Evolutionary conservation across 768 basidiomycete species (phyloP).

Genomic region (Amanita thiersii): DNA sequence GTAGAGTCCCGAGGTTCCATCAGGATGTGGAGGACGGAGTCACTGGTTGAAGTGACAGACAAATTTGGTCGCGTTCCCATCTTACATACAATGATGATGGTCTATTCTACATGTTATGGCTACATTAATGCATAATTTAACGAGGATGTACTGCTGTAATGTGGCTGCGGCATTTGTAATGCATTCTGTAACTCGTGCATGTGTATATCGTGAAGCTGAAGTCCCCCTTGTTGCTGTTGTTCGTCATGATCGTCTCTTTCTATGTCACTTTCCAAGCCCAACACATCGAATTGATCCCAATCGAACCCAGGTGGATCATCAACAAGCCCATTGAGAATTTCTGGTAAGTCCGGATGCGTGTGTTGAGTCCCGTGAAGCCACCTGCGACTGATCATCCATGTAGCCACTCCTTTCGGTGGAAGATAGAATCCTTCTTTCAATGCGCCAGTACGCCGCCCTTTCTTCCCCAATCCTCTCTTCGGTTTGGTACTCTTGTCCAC

Average conservation of each 20-base stretch:
- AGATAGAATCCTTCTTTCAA: slow-evolving; percentile 48
- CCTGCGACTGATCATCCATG: slow-evolving; percentile 71
- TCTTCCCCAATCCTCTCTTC: slow-evolving; percentile 50
- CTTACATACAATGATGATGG: too few species aligned
- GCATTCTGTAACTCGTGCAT: slow-evolving; percentile 14
- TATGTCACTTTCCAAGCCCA: slow-evolving; percentile 53
- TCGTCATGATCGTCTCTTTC: slow-evolving; percentile 18
- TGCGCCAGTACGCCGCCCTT: slow-evolving; percentile 44
- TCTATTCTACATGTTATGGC: slow-evolving; percentile 1
- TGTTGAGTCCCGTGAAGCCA: slow-evolving; percentile 42
- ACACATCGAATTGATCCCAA: slow-evolving; percentile 35
- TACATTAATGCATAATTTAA: slow-evolving; percentile 26
- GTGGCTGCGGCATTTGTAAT: slow-evolving; percentile 14
- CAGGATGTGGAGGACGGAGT: too few species aligned
- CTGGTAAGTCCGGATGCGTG: slow-evolving; percentile 39
- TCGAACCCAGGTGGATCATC: slow-evolving; percentile 41
- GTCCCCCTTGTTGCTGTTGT: slow-evolving; percentile 6
- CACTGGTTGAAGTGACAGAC: too few species aligned
- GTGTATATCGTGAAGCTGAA: slow-evolving; percentile 11
- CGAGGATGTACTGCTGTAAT: slow-evolving; percentile 20
- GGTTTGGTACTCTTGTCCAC: slow-evolving; percentile 36
- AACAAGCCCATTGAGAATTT: slow-evolving; percentile 33
- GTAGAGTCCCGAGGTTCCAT: too few species aligned
- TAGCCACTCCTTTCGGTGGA: slow-evolving; percentile 55
- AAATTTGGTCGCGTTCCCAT: too few species aligned